Base-by-base conservation (phyloP, 768 basidiomycete genomes). In the Butyriboletus loyo region DNA sequence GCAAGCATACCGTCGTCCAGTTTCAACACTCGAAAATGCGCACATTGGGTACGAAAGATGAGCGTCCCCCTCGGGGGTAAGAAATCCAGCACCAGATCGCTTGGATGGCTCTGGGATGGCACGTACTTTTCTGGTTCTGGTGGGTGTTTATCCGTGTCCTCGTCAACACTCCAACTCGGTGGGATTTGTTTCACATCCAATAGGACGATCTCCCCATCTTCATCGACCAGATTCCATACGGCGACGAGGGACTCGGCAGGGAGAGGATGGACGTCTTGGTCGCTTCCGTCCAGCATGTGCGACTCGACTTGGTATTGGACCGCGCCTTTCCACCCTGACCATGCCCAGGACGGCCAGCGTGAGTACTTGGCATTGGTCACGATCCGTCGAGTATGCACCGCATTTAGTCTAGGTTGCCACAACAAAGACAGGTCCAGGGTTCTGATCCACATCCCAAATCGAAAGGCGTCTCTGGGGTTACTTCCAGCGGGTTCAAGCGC, bases 271-370 rank as follows among this genome's bases (percentile, higher is more conserved):
- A 24, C 22, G 34, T 46, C 41, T 2, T 28, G 21, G 9, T 46
- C 25, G 1, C 24, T 21, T n/a, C 56, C 43, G 13, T 43, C 15
- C 19, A 47, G 15, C 39, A 48, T 27, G 5, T 50, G 43, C 17
- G 37, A 25, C 30, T 51, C 53, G 39, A 35, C 13, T 21, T 46
- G 28, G n/a, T 55, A 60, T 7, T 49, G 25, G 14, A 56, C 46
- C 9, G 59, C 62, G 35, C 65, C 65, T 24, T 41, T 57, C 65
- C 64, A 65, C 2, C 59, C 64, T 5, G 65, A 53, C 59, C 64
- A 65, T 14, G 65, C 62, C 64, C 64, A 65, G 15, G 65, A 64
- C 6, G 62, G 64, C 49, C 54, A 66, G 30, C 13, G 22, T 1
- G 52, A n/a, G 34, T 15, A 22, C 19, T 24, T 30, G 2, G 22